Evolutionary conservation across 768 basidiomycete species (phyloP).

Genomic region (Termitomyces sp.): DNA sequence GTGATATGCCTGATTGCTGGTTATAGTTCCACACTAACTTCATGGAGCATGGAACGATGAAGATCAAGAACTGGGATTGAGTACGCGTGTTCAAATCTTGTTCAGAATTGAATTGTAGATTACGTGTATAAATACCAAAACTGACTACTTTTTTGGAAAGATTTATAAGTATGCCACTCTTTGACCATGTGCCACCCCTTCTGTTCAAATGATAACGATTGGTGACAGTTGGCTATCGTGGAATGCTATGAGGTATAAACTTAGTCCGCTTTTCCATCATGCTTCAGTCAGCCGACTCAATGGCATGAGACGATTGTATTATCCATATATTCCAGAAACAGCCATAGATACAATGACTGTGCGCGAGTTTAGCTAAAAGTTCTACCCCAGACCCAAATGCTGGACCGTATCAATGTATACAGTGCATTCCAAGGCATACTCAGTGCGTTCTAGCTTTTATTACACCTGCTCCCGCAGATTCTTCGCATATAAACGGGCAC

Average conservation of each 20-base stretch:
- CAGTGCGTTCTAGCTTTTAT: not conserved
- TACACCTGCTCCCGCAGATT: not conserved
- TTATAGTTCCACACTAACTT: constrained; percentile 19
- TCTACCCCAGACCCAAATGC: not conserved
- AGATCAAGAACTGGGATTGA: constrained; percentile 26
- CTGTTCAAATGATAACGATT: not conserved
- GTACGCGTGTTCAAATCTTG: not conserved
- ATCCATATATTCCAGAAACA: not conserved
- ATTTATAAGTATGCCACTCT: not conserved
- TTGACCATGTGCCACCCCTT: not conserved
- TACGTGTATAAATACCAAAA: not conserved
- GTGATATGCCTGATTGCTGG: not conserved
- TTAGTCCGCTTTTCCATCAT: not conserved
- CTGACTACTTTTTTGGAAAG: not conserved
- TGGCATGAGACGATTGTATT: not conserved
- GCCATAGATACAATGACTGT: not conserved
- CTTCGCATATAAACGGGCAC: not conserved
- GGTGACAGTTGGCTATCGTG: not conserved
- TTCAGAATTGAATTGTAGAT: not conserved
- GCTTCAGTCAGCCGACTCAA: not conserved
- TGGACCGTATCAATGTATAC: not conserved
- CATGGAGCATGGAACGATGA: constrained; percentile 29
- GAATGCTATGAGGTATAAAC: too few relatives aligned
- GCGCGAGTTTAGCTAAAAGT: not conserved
- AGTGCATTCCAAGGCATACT: not conserved